A percentile compares a stretch with the other conserved stretches of the same genome.
These are phyloP conservation scores for Endotrypanum monterogeii DNA, from an alignment of 208 protist genomes.

Conservation along the genomic window DNA sequence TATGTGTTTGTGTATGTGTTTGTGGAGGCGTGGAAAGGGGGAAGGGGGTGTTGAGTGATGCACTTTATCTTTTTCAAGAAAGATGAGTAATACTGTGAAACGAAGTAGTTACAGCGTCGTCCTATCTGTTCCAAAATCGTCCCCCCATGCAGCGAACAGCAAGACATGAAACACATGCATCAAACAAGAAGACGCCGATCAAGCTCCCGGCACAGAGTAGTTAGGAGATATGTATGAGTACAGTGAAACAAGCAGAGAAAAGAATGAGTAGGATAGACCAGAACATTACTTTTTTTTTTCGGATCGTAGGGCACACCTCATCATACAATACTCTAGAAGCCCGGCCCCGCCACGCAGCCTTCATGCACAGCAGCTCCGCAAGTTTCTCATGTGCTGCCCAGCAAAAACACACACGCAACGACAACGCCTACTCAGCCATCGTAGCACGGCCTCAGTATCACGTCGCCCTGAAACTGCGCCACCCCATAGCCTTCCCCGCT, in stretches of 20 bases:
- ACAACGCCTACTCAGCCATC: neutral
- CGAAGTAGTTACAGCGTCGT: too few relatives aligned
- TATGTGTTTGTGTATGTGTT: neutral
- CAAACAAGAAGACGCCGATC: neutral
- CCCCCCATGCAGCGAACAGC: too few relatives aligned
- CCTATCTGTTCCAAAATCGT: too few relatives aligned
- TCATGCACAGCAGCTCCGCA: neutral
- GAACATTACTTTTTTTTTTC: neutral
- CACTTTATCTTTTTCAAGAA: too few relatives aligned
- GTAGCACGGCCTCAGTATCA: neutral
- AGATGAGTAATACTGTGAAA: too few relatives aligned
- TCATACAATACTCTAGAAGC: neutral
- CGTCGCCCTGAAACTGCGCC: neutral
- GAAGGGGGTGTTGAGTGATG: neutral
- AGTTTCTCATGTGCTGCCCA: neutral
- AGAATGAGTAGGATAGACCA: neutral
- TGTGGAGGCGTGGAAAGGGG: neutral
- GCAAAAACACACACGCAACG: neutral
- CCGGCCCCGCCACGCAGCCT: neutral
- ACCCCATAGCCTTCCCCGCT: neutral
- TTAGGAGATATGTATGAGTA: too few relatives aligned
- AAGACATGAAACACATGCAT: neutral
- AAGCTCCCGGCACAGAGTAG: too few relatives aligned
- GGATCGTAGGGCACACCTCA: neutral
- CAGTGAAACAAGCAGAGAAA: neutral